Evolutionary conservation across 208 protist species (phyloP), one percentile per base, ranked within the genome.

Genomic region (Trypanosoma brucei): DNA sequence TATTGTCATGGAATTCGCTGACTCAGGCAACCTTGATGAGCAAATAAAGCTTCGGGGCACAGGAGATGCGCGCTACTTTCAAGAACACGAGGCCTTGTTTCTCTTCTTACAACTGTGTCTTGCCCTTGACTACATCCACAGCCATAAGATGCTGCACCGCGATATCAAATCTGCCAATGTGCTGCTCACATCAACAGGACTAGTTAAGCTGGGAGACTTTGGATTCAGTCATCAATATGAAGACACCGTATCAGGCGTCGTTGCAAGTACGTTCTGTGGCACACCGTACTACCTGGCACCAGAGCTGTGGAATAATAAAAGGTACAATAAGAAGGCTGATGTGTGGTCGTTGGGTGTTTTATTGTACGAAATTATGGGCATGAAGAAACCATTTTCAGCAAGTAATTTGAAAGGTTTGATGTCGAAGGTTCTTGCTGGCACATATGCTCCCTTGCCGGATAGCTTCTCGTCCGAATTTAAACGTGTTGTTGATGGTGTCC

Each of bases 151-250:
- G 78, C 69, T 95, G 34, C 92, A 97, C 58, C 84, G 92, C 11
- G 92, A 97, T 59, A 91, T 97, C 66, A 97, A 97, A 52, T 81
- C 75, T 1, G 92, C 85, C 7, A 97, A 97, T 56, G 72, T 95
- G 35, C 75, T 97, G 31, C 77, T 97, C 22, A 94, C 86, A 2
- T 88, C 84, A 22, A 88, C 81, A 2, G 92, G 92, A 0, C 68
- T 94, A 49, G 88, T 94, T 49, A 97, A 97, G 62, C 80, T 97
- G 30, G 89, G 84, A 14, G 92, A 97, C 77, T 97, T 97, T 74
- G 92, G 92, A 13, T 94, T 88, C 35, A 91, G 88, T 65, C 80
- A 83, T 70, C 88, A 93, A 73, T 93, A 93, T 67, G 86, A 93
- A 53, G 86, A 93, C 55, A 93, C 86, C 1, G 86, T 93, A 5